phyloP scores from a whole-genome alignment of 2,329 filamentous ascomycete genomes.

The Penicillium sp. region DNA sequence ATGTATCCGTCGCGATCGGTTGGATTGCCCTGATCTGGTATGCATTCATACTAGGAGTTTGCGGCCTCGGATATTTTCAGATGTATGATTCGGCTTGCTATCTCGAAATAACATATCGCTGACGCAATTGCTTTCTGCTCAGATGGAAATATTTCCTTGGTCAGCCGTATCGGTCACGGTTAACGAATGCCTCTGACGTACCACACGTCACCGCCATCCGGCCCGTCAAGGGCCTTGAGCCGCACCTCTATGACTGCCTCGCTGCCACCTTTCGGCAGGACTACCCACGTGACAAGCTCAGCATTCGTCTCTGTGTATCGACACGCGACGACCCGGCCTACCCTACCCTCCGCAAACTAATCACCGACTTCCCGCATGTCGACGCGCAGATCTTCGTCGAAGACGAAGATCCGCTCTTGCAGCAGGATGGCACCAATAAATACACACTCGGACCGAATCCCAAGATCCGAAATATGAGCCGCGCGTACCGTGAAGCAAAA shows the following conservation, averaged over 20 bases:
- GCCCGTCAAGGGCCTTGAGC: constrained; percentile 89
- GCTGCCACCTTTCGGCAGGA: constrained; percentile 78
- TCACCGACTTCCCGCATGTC: constrained; percentile 68
- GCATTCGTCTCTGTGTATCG: constrained; percentile 78
- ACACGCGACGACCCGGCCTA: constrained; percentile 73
- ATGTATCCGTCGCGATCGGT: constrained; percentile 42
- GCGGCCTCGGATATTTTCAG: constrained; percentile 57
- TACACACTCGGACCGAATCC: constrained; percentile 83
- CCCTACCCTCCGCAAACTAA: constrained; percentile 66
- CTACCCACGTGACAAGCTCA: constrained; percentile 74
- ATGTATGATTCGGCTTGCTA: constrained; percentile 44
- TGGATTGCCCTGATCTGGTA: constrained; percentile 57
- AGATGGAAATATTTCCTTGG: constrained; percentile 57
- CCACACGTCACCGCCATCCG: constrained; percentile 89
- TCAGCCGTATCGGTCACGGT: constrained; percentile 44
- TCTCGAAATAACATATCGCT: not conserved
- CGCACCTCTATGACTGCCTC: constrained; percentile 86
- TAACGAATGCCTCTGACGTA: constrained; percentile 48
- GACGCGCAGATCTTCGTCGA: constrained; percentile 76
- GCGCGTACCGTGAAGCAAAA: constrained; percentile 83
- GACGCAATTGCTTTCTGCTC: constrained; percentile 5
- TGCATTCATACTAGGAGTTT: constrained; percentile 54
- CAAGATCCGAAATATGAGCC: constrained; percentile 96
- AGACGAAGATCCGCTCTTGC: constrained; percentile 71
- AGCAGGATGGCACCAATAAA: constrained; percentile 50